Evolutionary conservation across 73 alveolate species (phyloP).

Genomic region (Effrenium voratum): DNA sequence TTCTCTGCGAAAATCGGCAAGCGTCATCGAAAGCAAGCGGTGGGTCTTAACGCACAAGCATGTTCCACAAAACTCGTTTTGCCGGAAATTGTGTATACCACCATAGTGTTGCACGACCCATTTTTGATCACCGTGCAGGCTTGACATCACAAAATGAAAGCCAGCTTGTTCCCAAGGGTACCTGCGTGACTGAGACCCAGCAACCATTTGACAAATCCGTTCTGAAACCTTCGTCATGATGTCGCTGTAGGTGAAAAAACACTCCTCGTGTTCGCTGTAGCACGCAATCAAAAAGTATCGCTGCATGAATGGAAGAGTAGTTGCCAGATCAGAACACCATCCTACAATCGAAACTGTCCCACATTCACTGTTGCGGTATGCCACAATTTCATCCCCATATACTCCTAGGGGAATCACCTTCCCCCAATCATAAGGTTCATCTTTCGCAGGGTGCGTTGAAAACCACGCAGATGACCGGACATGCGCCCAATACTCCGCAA

Average conservation of each 20-base stretch:
- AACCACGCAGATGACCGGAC: neutral
- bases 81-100: neutral
- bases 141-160: neutral
- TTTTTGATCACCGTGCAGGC: constrained; percentile 7
- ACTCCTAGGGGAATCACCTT: neutral
- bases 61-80: neutral
- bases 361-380: neutral
- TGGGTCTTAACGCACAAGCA: neutral
- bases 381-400: constrained; percentile 15
- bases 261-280: neutral
- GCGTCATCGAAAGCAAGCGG: neutral
- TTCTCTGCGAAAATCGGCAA: neutral
- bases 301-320: neutral
- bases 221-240: neutral
- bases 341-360: neutral
- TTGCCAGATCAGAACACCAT: constrained; percentile 16
- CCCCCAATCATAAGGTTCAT: neutral
- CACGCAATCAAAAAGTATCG: neutral
- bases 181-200: neutral
- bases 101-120: constrained; percentile 32
- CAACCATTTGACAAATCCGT: neutral
- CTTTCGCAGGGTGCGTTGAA: neutral
- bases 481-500: neutral
- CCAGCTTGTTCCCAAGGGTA: constrained; percentile 16
- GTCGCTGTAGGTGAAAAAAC: neutral